Evolutionary conservation across 2,329 filamentous ascomycete genomes (phyloP).

Genomic region (Cytospora mali): DNA sequence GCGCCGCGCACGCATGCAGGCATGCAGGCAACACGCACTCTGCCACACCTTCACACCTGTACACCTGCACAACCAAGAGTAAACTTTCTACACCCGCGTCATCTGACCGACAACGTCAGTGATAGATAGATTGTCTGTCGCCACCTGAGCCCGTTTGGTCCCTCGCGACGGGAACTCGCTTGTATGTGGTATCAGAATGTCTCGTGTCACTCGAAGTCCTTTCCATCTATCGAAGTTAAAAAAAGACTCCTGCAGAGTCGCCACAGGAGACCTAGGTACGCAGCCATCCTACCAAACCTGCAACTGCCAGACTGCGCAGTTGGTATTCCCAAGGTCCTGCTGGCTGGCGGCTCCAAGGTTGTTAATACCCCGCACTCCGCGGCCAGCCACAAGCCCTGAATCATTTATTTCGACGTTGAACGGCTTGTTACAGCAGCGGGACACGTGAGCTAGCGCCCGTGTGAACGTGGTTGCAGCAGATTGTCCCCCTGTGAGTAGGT

Average conservation of each 20-base stretch:
- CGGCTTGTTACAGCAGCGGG: slow-evolving; percentile 8
- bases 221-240: slow-evolving; percentile 10
- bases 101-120: slow-evolving; percentile 12
- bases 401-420: background rate
- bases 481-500: background rate
- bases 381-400: slow-evolving; percentile 2
- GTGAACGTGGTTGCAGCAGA: background rate
- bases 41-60: slow-evolving; percentile 11
- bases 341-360: slow-evolving; percentile 20
- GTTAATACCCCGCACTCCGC: slow-evolving; percentile 16
- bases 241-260: slow-evolving; percentile 15
- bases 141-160: slow-evolving; percentile 12
- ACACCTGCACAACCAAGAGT: too few species aligned
- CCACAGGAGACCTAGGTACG: slow-evolving; percentile 14
- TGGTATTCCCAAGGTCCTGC: too few species aligned
- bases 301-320: too few species aligned
- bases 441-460: slow-evolving; percentile 14
- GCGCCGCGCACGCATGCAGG: background rate
- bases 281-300: background rate
- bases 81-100: slow-evolving; percentile 13
- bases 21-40: slow-evolving; percentile 3
- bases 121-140: slow-evolving; percentile 11
- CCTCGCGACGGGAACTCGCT: slow-evolving; percentile 10
- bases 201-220: slow-evolving; percentile 15
- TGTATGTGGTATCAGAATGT: slow-evolving; percentile 7